Conservation (phyloP, 1,284 basidiomycete species). For the Trichosporon sp. region DNA sequence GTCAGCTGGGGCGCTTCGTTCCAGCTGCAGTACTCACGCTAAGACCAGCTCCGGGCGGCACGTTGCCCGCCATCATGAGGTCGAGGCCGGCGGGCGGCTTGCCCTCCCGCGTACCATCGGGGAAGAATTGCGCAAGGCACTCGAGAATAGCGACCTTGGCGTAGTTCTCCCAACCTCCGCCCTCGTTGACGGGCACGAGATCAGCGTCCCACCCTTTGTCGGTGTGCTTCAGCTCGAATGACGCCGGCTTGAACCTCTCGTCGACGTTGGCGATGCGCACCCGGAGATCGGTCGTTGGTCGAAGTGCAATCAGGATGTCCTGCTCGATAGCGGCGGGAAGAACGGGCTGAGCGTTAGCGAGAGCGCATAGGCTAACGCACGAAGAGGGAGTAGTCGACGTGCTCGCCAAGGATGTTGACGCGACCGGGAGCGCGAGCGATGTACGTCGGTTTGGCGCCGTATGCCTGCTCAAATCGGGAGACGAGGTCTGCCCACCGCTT, state of each 20-base stretch:
- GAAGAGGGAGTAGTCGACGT: constrained; percentile 72
- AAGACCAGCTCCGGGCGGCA: constrained; percentile 78
- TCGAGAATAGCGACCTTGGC: constrained; percentile 65
- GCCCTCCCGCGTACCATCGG: constrained; percentile 56
- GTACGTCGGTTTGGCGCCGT: constrained; percentile 68
- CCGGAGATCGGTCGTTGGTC: constrained; percentile 31
- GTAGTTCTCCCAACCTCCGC: constrained; percentile 81
- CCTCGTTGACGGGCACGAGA: constrained; percentile 64
- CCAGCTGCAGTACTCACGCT: constrained; percentile 63
- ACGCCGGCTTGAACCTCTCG: constrained; percentile 60
- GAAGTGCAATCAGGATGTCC: constrained; percentile 80
- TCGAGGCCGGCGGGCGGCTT: constrained; percentile 68
- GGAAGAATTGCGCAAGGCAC: constrained; percentile 39
- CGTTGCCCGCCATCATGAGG: constrained; percentile 72
- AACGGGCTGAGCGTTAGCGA: constrained; percentile 57
- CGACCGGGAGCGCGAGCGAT: constrained; percentile 81
- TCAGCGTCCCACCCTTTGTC: constrained; percentile 69
- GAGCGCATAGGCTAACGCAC: constrained; percentile 57
- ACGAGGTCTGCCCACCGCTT: constrained; percentile 68
- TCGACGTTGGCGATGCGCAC: constrained; percentile 66
- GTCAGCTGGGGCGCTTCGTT: constrained; percentile 3
- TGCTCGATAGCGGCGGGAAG: constrained; percentile 81
- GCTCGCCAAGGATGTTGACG: constrained; percentile 78
- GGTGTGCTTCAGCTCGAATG: constrained; percentile 61
- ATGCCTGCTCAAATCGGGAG: constrained; percentile 66